Percentiles rank a stretch among this genome's conserved stretches.
Evolutionary conservation across 345 rosid species (phyloP).

Genomic region (Populus nigra): DNA sequence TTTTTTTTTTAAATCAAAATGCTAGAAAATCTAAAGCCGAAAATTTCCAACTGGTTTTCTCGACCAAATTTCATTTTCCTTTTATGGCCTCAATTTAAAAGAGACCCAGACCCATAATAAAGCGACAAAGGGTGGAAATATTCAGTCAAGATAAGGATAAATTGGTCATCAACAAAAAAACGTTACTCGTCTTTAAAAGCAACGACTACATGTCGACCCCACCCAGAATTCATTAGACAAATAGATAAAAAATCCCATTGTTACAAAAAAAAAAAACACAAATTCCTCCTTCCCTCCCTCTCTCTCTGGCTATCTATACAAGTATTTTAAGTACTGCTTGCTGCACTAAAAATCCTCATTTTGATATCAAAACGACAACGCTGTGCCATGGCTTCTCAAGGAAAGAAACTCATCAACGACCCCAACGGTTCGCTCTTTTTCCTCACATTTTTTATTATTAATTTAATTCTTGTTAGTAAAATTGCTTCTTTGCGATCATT

Average conservation of each 20-base stretch:
- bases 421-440: conserved; percentile 62
- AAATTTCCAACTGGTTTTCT: neutral
- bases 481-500: neutral
- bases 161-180: neutral
- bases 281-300: neutral
- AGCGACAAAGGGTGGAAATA: neutral
- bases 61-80: neutral
- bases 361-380: neutral
- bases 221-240: neutral
- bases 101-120: neutral
- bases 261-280: neutral
- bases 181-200: neutral
- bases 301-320: neutral
- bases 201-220: neutral
- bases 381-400: conserved; percentile 62
- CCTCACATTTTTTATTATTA: neutral
- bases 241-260: neutral
- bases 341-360: neutral
- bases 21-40: too few relatives aligned
- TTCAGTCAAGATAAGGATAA: neutral
- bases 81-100: neutral
- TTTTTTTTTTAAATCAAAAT: too few relatives aligned
- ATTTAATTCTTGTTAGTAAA: neutral
- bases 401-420: conserved; percentile 85
- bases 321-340: neutral